A percentile compares a stretch with the other conserved stretches of the same genome.
phyloP scores from a whole-genome alignment of 2,329 filamentous ascomycete species.

The Aspergillus sp. region DNA sequence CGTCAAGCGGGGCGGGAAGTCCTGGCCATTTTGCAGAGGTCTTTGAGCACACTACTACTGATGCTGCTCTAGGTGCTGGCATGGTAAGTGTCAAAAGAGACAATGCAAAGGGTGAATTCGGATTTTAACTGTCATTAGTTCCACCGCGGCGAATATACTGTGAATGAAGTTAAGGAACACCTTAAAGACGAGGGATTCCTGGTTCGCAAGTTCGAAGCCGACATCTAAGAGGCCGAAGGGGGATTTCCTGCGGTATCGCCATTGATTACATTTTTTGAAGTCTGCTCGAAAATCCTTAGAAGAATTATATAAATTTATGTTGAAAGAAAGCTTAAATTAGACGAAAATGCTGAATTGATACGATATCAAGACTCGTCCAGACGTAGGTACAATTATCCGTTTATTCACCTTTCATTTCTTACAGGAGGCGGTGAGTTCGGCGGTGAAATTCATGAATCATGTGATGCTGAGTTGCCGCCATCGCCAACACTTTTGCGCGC shows the following conservation, averaged over 20 bases:
- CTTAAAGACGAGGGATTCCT: conserved; percentile 66
- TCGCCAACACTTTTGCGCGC: too few relatives aligned
- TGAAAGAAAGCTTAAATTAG: too few relatives aligned
- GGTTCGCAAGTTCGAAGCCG: conserved; percentile 70
- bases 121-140: conserved; percentile 50
- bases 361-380: too few relatives aligned
- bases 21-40: conserved; percentile 88
- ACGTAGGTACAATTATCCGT: too few relatives aligned
- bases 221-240: background rate
- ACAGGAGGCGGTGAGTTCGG: too few relatives aligned
- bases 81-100: conserved; percentile 56
- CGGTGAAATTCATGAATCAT: too few relatives aligned
- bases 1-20: conserved; percentile 84
- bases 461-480: too few relatives aligned
- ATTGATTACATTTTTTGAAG: background rate
- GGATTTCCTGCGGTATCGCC: too few relatives aligned
- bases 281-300: too few relatives aligned
- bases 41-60: conserved; percentile 77
- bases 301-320: background rate
- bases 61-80: conserved; percentile 89
- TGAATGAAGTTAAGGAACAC: conserved; percentile 86
- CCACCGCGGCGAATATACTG: conserved; percentile 90
- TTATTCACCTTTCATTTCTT: too few relatives aligned
- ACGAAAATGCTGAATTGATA: too few relatives aligned
- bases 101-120: too few relatives aligned